Evolutionary conservation across 257 asterid genomes (phyloP).

Genomic region (Parsonsia alboflavescens): DNA sequence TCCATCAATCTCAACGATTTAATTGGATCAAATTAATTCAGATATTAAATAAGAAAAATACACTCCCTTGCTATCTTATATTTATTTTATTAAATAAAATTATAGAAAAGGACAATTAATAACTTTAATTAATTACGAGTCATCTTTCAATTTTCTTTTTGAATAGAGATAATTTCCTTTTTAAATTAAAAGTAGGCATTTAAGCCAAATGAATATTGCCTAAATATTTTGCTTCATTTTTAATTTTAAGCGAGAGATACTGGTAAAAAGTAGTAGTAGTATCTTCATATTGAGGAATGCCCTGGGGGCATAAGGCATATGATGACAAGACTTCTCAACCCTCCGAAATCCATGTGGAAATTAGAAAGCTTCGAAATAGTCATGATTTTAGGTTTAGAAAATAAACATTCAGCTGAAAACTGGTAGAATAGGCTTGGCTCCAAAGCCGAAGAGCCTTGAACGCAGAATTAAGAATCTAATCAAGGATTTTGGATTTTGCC

Average conservation of each 20-base stretch:
- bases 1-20: too few species aligned
- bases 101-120: not conserved
- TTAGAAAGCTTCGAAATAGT: too few species aligned
- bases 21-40: not conserved
- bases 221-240: too few species aligned
- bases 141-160: too few species aligned
- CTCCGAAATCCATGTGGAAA: not conserved
- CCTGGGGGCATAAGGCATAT: conserved; percentile 11
- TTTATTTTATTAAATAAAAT: not conserved
- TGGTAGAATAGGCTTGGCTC: not conserved
- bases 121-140: not conserved
- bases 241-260: not conserved
- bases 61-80: too few species aligned
- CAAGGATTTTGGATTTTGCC: not conserved
- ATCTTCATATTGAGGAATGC: conserved; percentile 15
- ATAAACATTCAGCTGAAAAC: not conserved
- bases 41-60: too few species aligned
- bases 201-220: too few species aligned
- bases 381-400: not conserved
- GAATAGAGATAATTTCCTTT: too few species aligned
- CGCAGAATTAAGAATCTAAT: not conserved
- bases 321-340: conserved; percentile 10
- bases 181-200: too few species aligned
- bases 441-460: not conserved
- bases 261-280: not conserved